Evolutionary conservation across 2,329 filamentous ascomycete species (phyloP).

Genomic region (Ophiostoma ips): DNA sequence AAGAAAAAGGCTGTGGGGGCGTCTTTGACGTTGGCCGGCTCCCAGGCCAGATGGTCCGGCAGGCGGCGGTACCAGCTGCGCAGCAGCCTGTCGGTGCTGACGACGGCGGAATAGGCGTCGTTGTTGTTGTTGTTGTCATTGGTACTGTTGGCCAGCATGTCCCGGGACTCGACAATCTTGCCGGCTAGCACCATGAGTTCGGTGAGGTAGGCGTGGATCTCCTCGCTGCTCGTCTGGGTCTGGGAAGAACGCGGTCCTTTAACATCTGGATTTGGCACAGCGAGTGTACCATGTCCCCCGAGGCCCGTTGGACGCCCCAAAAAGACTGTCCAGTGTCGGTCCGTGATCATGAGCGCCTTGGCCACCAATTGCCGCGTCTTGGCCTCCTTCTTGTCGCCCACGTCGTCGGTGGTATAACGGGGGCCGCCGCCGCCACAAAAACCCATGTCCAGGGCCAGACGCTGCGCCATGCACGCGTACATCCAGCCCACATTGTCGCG

Average conservation of each 20-base stretch:
- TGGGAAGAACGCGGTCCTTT: constrained; percentile 23
- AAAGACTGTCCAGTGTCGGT: constrained; percentile 42
- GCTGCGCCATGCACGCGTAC: constrained; percentile 33
- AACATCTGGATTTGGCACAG: too few species aligned
- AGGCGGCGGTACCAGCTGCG: constrained; percentile 40
- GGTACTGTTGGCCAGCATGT: constrained; percentile 15
- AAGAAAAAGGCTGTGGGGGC: constrained; percentile 39
- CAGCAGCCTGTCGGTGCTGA: constrained; percentile 37
- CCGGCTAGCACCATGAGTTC: constrained; percentile 43
- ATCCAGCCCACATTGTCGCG: constrained; percentile 41
- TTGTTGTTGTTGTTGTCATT: constrained; percentile 23
- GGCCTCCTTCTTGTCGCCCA: constrained; percentile 32
- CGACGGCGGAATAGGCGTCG: constrained; percentile 34
- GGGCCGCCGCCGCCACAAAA: constrained; percentile 32
- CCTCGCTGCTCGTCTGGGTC: constrained; percentile 14
- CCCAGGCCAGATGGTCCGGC: constrained; percentile 34
- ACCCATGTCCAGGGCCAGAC: constrained; percentile 33
- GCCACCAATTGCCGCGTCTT: constrained; percentile 37
- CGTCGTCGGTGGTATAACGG: constrained; percentile 24
- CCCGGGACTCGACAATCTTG: constrained; percentile 32
- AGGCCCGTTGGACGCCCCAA: constrained; percentile 36
- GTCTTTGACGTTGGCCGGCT: constrained; percentile 33
- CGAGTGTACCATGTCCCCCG: too few species aligned
- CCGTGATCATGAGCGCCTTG: constrained; percentile 37
- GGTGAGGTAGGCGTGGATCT: constrained; percentile 37